A percentile compares a stretch with the other conserved stretches of the same genome.
These are phyloP conservation scores for Phytophthora cactorum DNA, from an alignment of 352 stramenopile species.

Conservation along the genomic window DNA sequence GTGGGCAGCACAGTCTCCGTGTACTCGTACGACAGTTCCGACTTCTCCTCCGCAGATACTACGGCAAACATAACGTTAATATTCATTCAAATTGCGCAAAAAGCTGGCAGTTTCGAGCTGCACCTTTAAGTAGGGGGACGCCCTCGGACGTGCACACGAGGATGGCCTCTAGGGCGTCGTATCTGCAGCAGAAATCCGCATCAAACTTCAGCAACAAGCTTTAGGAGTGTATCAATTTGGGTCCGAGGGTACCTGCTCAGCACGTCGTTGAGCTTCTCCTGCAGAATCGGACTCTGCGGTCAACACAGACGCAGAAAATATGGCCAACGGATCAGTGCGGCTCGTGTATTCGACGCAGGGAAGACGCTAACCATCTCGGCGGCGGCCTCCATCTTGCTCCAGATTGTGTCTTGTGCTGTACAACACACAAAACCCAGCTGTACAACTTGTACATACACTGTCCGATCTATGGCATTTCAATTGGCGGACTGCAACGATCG, in stretches of 20 bases:
- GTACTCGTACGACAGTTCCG: conserved; percentile 65
- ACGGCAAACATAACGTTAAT: conserved; percentile 6
- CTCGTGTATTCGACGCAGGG: not conserved
- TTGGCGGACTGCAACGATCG: not conserved
- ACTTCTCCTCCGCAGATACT: conserved; percentile 57
- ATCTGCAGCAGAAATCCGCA: conserved; percentile 42
- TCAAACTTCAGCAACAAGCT: not conserved
- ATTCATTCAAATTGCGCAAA: not conserved
- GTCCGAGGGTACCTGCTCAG: conserved; percentile 43
- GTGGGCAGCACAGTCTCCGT: conserved; percentile 80
- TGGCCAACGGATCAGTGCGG: not conserved
- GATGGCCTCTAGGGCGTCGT: conserved; percentile 76
- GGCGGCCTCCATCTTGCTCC: conserved; percentile 31
- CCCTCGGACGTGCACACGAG: conserved; percentile 83
- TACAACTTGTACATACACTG: no score
- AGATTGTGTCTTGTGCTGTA: not conserved
- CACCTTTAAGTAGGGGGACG: conserved; percentile 76
- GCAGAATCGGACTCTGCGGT: conserved; percentile 61
- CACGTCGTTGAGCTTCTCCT: conserved; percentile 67
- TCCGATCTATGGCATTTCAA: not conserved
- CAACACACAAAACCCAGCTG: not conserved
- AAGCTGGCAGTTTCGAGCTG: not conserved
- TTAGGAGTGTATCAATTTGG: not conserved
- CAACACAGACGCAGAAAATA: not conserved
- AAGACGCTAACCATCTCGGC: conserved; percentile 36